Conservation (phyloP, 495 filamentous ascomycete genomes). For the Opeltia flavorubescens region DNA sequence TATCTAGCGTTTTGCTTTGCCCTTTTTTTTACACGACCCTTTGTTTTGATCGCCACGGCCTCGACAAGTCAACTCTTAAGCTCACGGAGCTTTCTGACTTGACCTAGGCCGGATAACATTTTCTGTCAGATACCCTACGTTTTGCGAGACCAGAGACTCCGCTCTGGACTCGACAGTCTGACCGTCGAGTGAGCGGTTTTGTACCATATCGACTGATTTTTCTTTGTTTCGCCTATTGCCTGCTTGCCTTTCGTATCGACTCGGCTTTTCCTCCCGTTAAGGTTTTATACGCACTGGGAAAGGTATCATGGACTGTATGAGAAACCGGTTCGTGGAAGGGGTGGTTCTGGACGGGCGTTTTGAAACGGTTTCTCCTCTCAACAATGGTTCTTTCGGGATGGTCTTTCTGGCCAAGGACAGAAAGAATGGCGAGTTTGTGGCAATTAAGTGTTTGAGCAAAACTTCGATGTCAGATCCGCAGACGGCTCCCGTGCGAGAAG, state of each 20-base stretch:
- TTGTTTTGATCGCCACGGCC: slow-evolving; percentile 2
- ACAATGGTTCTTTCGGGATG: slow-evolving; percentile 97
- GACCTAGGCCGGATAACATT: not conserved
- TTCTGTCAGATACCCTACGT: not conserved
- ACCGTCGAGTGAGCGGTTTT: too few relatives aligned
- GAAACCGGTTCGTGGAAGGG: slow-evolving; percentile 56
- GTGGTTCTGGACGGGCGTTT: slow-evolving; percentile 74
- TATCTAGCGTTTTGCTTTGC: slow-evolving; percentile 17
- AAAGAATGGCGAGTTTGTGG: slow-evolving; percentile 60
- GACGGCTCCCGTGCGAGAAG: slow-evolving; percentile 46
- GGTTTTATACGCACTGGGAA: slow-evolving; percentile 6
- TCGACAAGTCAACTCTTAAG: not conserved
- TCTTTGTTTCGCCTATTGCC: not conserved
- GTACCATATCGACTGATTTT: not conserved
- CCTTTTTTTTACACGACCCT: slow-evolving; percentile 14
- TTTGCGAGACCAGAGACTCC: too few relatives aligned
- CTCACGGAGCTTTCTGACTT: slow-evolving; percentile 4
- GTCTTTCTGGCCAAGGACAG: slow-evolving; percentile 84
- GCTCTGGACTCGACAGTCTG: too few relatives aligned
- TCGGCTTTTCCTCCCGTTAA: slow-evolving; percentile 12
- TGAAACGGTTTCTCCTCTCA: slow-evolving; percentile 80
- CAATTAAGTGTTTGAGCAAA: slow-evolving; percentile 90
- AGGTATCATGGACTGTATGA: slow-evolving; percentile 62
- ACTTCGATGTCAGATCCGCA: slow-evolving; percentile 38
- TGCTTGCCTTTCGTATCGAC: slow-evolving; percentile 14